A percentile compares a stretch with the other conserved stretches of the same genome.
These are phyloP conservation scores for Mortierella sp. DNA, from an alignment of 371 early-diverging fungal species.

Conservation along the genomic window DNA sequence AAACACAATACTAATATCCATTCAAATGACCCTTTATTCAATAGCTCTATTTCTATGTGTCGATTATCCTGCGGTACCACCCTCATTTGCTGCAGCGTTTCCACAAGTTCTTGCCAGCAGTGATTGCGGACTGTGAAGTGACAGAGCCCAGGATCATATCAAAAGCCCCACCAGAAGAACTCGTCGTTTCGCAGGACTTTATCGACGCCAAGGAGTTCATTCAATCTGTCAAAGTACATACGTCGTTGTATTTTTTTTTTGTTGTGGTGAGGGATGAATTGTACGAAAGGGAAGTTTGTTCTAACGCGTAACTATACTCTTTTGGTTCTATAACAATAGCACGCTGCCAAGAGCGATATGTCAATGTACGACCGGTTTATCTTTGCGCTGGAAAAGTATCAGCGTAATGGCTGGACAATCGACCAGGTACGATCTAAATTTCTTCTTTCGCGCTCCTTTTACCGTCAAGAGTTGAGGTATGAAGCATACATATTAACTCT, in stretches of 20 bases:
- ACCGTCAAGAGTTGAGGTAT: neutral
- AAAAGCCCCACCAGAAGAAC: conserved; percentile 57
- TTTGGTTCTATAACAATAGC: conserved; percentile 8
- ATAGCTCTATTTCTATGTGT: conserved; percentile 56
- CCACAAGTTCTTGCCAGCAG: conserved; percentile 48
- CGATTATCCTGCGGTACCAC: conserved; percentile 53
- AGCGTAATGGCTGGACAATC: conserved; percentile 53
- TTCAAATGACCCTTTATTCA: neutral
- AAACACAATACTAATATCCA: neutral
- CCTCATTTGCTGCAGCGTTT: conserved; percentile 55
- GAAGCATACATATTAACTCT: neutral
- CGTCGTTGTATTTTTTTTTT: no score
- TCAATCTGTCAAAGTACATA: conserved; percentile 51
- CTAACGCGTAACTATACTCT: neutral
- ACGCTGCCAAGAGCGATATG: conserved; percentile 50
- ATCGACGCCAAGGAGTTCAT: conserved; percentile 59
- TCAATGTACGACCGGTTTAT: conserved; percentile 58
- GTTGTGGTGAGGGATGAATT: neutral
- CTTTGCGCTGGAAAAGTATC: conserved; percentile 55
- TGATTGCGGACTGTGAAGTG: conserved; percentile 35
- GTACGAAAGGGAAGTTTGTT: neutral
- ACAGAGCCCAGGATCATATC: conserved; percentile 51
- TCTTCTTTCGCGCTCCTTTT: neutral
- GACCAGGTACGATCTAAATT: conserved; percentile 32
- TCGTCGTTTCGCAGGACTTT: conserved; percentile 54